A percentile compares a stretch with the other conserved stretches of the same genome.
Evolutionary conservation across 306 rosid species (phyloP).

Genomic region (Senna tora): DNA sequence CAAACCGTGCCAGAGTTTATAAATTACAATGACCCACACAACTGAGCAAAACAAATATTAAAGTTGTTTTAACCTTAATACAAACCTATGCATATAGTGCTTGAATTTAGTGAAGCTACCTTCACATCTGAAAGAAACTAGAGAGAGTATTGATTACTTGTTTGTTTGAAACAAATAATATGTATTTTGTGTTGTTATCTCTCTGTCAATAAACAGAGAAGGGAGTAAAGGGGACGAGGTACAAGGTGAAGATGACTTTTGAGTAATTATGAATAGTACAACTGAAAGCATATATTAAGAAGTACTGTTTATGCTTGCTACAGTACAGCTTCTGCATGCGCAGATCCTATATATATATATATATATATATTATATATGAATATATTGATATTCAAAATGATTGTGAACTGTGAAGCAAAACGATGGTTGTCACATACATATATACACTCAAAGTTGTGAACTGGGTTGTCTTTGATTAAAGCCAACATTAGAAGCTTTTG

Average conservation of each 20-base stretch:
- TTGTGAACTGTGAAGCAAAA: constrained; percentile 4
- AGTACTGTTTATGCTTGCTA: constrained; percentile 26
- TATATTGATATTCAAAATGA: not conserved
- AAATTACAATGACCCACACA: not conserved
- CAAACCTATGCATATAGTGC: not conserved
- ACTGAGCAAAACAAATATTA: not conserved
- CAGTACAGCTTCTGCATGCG: constrained; percentile 14
- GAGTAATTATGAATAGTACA: constrained; percentile 14
- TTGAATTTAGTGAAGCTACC: not conserved
- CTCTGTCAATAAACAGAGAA: not conserved
- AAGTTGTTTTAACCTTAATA: constrained; percentile 22
- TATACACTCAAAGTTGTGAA: not conserved
- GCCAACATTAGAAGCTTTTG: not conserved
- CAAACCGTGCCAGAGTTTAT: not conserved
- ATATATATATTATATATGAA: too few relatives aligned
- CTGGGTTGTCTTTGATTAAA: not conserved
- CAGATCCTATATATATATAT: not conserved
- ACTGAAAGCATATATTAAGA: constrained; percentile 4
- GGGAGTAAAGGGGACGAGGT: constrained; percentile 2
- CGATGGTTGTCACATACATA: not conserved
- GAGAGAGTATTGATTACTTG: not conserved
- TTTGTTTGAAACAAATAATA: not conserved
- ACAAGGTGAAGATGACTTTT: constrained; percentile 10
- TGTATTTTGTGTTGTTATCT: not conserved
- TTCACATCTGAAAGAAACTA: not conserved